Percentiles rank a stretch among this genome's conserved stretches.
Evolutionary conservation across 495 filamentous ascomycete species (phyloP).

Genomic region (Talaromyces thailandensis): DNA sequence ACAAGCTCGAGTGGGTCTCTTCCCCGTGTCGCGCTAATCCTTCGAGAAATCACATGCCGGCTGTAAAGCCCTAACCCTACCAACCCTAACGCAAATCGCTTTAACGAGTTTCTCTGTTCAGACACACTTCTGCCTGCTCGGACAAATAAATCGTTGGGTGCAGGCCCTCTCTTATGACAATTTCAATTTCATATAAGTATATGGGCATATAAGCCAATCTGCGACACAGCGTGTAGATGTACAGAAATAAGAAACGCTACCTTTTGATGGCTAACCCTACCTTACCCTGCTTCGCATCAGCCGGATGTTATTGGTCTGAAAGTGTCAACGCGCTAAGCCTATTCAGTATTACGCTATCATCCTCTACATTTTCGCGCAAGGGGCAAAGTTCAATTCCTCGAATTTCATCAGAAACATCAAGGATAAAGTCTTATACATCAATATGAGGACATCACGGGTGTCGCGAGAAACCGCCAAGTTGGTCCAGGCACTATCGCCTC

Average conservation of each 20-base stretch:
- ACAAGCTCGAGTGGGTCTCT: constrained; percentile 1
- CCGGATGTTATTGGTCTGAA: not conserved
- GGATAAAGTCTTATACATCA: not conserved
- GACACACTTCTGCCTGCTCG: not conserved
- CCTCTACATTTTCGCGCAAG: not conserved
- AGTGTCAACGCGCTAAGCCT: not conserved
- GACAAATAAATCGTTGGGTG: too few species aligned
- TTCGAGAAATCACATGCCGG: not conserved
- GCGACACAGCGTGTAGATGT: not conserved
- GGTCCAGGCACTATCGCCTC: constrained; percentile 34
- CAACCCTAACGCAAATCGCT: too few species aligned
- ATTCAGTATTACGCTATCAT: not conserved
- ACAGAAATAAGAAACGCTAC: not conserved
- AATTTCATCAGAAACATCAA: not conserved
- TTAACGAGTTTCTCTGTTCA: not conserved
- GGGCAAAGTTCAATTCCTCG: not conserved
- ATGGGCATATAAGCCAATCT: not conserved
- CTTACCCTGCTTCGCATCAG: not conserved
- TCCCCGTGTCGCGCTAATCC: not conserved
- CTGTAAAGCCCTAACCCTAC: not conserved
- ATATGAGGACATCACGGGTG: constrained; percentile 55
- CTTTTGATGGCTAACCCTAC: not conserved
- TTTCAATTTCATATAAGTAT: too few species aligned
- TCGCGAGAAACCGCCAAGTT: constrained; percentile 49
- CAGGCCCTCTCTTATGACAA: too few species aligned